Conservation (phyloP, 2,329 filamentous ascomycete species). For the Phyllosticta ampelicida region DNA sequence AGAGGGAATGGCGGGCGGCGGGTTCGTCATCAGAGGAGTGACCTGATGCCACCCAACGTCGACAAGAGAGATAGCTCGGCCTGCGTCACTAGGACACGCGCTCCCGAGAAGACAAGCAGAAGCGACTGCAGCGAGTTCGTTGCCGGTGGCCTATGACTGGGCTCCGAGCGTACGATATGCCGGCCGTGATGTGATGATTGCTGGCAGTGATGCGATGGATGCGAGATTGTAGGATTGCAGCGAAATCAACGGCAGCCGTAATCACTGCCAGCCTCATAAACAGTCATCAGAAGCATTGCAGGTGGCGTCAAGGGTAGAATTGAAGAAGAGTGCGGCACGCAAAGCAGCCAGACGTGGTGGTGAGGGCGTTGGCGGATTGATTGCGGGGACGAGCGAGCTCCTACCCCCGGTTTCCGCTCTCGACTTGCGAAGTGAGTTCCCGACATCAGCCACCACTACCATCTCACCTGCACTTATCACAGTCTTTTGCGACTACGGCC, state of each 20-base stretch:
- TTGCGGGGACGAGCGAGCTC: not conserved
- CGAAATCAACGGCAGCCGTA: constrained; percentile 10
- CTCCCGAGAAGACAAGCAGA: not conserved
- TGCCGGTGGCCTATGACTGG: constrained; percentile 1
- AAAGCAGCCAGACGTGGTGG: not conserved
- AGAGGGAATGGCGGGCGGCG: not conserved
- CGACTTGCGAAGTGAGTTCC: not conserved
- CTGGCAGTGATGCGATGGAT: constrained; percentile 6
- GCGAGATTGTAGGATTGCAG: constrained; percentile 1
- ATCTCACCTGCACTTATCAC: not conserved
- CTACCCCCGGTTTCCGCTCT: not conserved
- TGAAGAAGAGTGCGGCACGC: not conserved
- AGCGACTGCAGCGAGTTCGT: not conserved
- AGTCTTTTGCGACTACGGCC: not conserved
- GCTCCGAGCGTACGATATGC: constrained; percentile 9
- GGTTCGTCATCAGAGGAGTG: constrained; percentile 8
- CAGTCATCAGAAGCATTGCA: constrained; percentile 11
- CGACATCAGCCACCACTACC: not conserved
- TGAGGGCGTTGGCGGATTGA: not conserved
- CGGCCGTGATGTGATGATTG: constrained; percentile 6
- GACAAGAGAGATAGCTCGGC: constrained; percentile 3
- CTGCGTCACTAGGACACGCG: not conserved
- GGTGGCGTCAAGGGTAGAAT: not conserved
- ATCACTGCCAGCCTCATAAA: constrained; percentile 10
- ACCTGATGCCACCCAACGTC: constrained; percentile 3